phyloP scores from a whole-genome alignment of 2,329 filamentous ascomycete species.

The Periconia sp. region DNA sequence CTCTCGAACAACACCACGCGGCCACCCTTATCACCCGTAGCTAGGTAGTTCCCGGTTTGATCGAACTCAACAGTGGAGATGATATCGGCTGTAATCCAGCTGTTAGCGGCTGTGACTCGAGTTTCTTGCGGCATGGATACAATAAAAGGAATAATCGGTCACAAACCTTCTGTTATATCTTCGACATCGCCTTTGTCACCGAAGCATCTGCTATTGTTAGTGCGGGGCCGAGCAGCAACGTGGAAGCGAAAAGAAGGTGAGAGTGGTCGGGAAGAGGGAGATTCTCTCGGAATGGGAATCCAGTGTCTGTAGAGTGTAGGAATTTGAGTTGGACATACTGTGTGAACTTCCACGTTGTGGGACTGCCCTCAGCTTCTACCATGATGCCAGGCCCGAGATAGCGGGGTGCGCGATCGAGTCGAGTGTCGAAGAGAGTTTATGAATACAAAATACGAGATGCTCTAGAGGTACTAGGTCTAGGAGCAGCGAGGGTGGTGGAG shows the following conservation, averaged over 20 bases:
- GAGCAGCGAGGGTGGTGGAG: slow-evolving; percentile 18
- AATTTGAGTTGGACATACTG: slow-evolving; percentile 75
- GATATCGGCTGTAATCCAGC: slow-evolving; percentile 70
- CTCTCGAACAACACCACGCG: slow-evolving; percentile 86
- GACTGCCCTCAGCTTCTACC: slow-evolving; percentile 93
- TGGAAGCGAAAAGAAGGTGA: slow-evolving; percentile 1
- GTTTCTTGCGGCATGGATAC: neutral
- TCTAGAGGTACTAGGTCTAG: no score
- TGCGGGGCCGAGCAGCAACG: slow-evolving; percentile 6
- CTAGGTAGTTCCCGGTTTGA: slow-evolving; percentile 87
- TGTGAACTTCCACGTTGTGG: slow-evolving; percentile 99
- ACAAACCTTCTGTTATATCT: slow-evolving; percentile 91
- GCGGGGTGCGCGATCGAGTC: slow-evolving; percentile 16
- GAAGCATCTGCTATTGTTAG: slow-evolving; percentile 77
- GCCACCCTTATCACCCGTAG: slow-evolving; percentile 88
- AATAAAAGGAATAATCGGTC: slow-evolving; percentile 3
- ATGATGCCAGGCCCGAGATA: slow-evolving; percentile 64
- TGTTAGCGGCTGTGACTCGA: slow-evolving; percentile 17
- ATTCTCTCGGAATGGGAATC: no score
- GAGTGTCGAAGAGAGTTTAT: slow-evolving; percentile 18
- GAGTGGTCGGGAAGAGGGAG: no score
- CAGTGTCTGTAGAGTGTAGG: neutral
- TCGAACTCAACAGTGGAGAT: slow-evolving; percentile 92
- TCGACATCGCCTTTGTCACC: slow-evolving; percentile 99
- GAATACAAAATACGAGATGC: no score